phyloP scores from a whole-genome alignment of 805 yeast genomes.

The Metschnikowia peoriensis region DNA sequence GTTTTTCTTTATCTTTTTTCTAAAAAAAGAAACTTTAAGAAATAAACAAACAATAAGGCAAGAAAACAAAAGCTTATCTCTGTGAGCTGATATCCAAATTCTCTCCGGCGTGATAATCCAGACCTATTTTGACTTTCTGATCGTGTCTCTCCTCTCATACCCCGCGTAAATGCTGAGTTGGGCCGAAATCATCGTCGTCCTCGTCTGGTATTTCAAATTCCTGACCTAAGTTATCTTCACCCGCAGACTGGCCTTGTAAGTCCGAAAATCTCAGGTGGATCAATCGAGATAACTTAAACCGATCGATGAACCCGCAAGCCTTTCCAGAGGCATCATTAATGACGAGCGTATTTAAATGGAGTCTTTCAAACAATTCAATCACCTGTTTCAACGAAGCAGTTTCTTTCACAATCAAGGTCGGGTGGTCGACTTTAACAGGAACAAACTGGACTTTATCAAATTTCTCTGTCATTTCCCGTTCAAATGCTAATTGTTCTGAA shows the following conservation, averaged over 20 bases:
- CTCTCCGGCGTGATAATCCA: no score
- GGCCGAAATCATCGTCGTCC: neutral
- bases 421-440: slow-evolving; percentile 12
- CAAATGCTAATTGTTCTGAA: slow-evolving; percentile 6
- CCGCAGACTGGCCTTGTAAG: slow-evolving; percentile 13
- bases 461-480: neutral
- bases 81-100: no score
- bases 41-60: no score
- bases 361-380: slow-evolving; percentile 38
- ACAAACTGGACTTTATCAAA: slow-evolving; percentile 7
- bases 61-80: no score
- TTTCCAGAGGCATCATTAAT: slow-evolving; percentile 21
- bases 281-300: slow-evolving; percentile 33
- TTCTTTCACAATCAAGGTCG: slow-evolving; percentile 29
- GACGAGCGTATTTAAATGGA: slow-evolving; percentile 36
- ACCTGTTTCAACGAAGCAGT: slow-evolving; percentile 31
- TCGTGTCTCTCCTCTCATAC: neutral
- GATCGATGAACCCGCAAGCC: slow-evolving; percentile 39
- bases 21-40: neutral
- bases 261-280: slow-evolving; percentile 27
- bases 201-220: slow-evolving; percentile 28
- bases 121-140: neutral
- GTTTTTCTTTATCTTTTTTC: neutral
- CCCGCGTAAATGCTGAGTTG: neutral
- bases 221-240: slow-evolving; percentile 3